Conservation (phyloP, 495 filamentous ascomycete species). For the Hypoxylon intermedium region DNA sequence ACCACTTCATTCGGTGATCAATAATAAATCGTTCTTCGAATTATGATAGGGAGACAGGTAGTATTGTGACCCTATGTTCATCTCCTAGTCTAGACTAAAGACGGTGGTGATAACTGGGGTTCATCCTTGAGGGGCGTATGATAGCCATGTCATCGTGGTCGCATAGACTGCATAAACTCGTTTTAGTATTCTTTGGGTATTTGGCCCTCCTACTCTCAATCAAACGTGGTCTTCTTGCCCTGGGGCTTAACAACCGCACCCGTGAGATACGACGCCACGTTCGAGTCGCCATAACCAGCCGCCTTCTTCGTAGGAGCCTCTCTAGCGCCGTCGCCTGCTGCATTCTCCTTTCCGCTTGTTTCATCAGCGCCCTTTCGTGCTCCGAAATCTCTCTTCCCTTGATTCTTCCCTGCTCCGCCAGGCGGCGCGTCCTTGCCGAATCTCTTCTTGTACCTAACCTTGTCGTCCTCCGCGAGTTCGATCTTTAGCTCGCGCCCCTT, state of each 20-base stretch:
- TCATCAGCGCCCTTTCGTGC: not conserved
- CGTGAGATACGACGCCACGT: constrained; percentile 62
- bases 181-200: constrained; percentile 20
- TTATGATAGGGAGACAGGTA: too few species aligned
- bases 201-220: constrained; percentile 47
- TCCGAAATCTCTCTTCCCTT: constrained; percentile 14
- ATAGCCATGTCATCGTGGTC: not conserved
- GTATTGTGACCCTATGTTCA: too few species aligned
- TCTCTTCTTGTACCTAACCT: constrained; percentile 87
- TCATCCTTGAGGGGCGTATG: too few species aligned
- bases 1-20: too few species aligned
- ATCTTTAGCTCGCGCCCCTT: constrained; percentile 80
- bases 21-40: too few species aligned
- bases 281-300: constrained; percentile 42
- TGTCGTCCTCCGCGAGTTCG: constrained; percentile 92
- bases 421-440: constrained; percentile 72
- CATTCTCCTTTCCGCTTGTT: constrained; percentile 15
- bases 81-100: too few species aligned
- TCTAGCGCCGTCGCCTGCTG: constrained; percentile 8
- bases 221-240: constrained; percentile 86
- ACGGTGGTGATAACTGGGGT: too few species aligned
- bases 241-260: constrained; percentile 79
- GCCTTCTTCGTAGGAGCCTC: constrained; percentile 37
- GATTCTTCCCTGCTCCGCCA: constrained; percentile 32
- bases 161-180: not conserved